phyloP scores from a whole-genome alignment of 169 alveolate genomes.

The Eimeria maxima region DNA sequence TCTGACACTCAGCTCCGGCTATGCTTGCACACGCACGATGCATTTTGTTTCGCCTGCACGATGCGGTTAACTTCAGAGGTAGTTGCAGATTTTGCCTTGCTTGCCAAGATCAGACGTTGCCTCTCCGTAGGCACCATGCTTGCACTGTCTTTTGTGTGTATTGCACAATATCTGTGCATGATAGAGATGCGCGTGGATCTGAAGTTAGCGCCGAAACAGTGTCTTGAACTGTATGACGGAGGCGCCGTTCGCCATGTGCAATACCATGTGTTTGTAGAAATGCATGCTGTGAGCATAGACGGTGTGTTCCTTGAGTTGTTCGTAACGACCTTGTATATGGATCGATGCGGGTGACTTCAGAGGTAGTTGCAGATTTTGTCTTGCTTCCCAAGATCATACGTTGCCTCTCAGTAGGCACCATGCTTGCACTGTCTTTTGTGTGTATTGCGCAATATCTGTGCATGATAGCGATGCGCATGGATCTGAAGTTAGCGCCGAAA shows the following conservation, averaged over 20 bases:
- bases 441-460: no score
- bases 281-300: neutral
- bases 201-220: neutral
- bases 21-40: neutral
- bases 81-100: no score
- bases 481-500: no score
- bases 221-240: neutral
- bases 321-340: neutral
- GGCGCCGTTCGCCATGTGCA: neutral
- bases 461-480: no score
- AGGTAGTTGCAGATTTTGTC: neutral
- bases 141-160: neutral
- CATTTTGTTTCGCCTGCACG: neutral
- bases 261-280: neutral
- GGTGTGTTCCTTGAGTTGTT: neutral
- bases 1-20: neutral
- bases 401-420: no score
- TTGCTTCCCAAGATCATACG: no score
- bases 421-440: no score
- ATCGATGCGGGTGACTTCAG: neutral
- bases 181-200: neutral
- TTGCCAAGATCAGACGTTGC: neutral
- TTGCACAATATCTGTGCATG: neutral
- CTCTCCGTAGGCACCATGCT: neutral
- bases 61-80: no score